These are phyloP conservation scores for Hypoxylon fragiforme DNA, from an alignment of 495 filamentous ascomycete species.

Conservation along the genomic window DNA sequence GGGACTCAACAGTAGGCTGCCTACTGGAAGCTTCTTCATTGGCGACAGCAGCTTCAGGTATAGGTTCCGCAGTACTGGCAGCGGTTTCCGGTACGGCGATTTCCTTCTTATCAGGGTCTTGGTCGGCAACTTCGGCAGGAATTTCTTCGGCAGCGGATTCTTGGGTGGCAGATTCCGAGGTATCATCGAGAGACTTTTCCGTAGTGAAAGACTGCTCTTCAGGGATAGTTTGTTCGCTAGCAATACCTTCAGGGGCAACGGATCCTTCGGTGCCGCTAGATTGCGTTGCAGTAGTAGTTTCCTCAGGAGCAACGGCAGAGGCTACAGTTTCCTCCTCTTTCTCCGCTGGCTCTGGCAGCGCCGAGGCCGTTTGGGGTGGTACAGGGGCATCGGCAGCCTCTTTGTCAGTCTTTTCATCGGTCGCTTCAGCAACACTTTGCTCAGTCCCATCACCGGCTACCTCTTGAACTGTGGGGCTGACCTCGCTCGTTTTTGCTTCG, in stretches of 20 bases:
- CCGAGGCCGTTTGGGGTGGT: background rate
- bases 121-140: background rate
- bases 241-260: background rate
- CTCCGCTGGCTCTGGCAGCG: background rate
- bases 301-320: background rate
- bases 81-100: background rate
- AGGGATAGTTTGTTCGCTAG: background rate
- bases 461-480: background rate
- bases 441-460: background rate
- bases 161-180: background rate
- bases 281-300: background rate
- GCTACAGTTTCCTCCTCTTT: conserved; percentile 4
- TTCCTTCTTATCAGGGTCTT: background rate
- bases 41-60: background rate
- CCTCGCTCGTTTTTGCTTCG: background rate
- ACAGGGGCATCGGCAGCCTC: background rate
- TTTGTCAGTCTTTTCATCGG: no score
- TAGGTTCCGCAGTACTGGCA: background rate
- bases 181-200: no score
- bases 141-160: background rate
- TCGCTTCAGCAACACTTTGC: background rate
- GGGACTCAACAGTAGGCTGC: no score
- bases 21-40: no score
- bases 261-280: background rate
- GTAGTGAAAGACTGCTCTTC: background rate